A percentile compares a stretch with the other conserved stretches of the same genome.
Conservation (phyloP, 345 rosid species). For the Fremontodendron californicum region DNA sequence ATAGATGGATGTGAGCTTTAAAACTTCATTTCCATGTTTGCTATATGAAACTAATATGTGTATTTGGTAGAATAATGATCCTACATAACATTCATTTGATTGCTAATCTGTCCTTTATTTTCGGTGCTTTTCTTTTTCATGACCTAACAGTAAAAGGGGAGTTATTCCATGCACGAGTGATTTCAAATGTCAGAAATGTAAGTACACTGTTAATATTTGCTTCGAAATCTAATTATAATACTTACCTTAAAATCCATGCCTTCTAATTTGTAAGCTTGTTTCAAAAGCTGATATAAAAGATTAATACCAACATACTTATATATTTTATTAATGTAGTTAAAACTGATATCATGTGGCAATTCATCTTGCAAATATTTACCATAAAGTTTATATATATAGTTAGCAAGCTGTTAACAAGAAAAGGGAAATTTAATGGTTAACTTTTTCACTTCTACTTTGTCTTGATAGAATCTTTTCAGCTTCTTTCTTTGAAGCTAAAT, state of each 20-base stretch:
- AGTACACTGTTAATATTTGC: slow-evolving; percentile 18
- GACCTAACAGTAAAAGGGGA: slow-evolving; percentile 27
- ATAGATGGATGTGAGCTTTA: slow-evolving; percentile 4
- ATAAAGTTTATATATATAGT: neutral
- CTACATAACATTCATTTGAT: neutral
- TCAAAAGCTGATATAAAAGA: neutral
- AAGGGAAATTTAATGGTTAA: neutral
- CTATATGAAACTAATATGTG: neutral
- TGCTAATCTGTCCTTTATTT: neutral
- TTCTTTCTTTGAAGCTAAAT: neutral
- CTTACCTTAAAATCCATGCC: neutral
- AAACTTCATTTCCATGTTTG: neutral
- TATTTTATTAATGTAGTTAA: neutral
- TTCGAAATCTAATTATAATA: neutral
- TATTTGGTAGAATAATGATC: neutral
- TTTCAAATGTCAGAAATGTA: slow-evolving; percentile 52
- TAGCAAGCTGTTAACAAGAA: neutral
- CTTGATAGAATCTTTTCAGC: neutral
- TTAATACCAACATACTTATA: too few relatives aligned
- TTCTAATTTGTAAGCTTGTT: neutral
- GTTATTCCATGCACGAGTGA: slow-evolving; percentile 51
- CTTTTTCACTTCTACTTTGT: neutral
- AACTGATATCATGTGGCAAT: neutral
- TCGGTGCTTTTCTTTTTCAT: slow-evolving; percentile 13
- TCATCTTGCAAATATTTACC: neutral